Conservation (phyloP, 2,329 filamentous ascomycete genomes). For the Ophiostoma sp. region DNA sequence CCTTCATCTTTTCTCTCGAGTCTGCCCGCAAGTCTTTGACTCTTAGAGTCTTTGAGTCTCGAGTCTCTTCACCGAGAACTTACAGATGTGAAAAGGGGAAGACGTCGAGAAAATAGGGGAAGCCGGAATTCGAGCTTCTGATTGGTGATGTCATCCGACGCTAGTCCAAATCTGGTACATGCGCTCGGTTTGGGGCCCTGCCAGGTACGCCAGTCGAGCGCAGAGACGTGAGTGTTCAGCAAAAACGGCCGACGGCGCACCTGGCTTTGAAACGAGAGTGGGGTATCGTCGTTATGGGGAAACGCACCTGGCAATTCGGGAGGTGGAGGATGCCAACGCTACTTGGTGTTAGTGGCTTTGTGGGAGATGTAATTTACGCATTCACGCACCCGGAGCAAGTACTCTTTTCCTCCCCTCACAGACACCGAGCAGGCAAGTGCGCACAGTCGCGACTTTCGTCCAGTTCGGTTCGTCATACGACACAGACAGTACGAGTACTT, state of each 20-base stretch:
- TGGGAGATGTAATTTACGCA: conserved; percentile 21
- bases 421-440: background rate
- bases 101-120: conserved; percentile 21
- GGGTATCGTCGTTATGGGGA: conserved; percentile 20
- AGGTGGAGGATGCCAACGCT: conserved; percentile 10
- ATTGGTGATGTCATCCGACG: conserved; percentile 8
- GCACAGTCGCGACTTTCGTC: background rate
- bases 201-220: background rate
- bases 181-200: background rate
- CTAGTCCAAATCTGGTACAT: background rate
- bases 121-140: background rate
- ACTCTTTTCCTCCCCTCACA: background rate
- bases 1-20: background rate
- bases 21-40: no score
- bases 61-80: background rate
- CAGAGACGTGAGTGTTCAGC: background rate
- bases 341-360: conserved; percentile 16
- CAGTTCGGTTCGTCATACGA: background rate
- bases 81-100: conserved; percentile 16
- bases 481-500: background rate
- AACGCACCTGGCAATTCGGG: conserved; percentile 23
- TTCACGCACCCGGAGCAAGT: background rate
- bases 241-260: conserved; percentile 17
- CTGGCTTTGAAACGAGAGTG: conserved; percentile 24
- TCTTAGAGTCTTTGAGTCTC: no score